Base-by-base conservation (phyloP, 805 yeast species). In the Suhomyces kilbournensis region DNA sequence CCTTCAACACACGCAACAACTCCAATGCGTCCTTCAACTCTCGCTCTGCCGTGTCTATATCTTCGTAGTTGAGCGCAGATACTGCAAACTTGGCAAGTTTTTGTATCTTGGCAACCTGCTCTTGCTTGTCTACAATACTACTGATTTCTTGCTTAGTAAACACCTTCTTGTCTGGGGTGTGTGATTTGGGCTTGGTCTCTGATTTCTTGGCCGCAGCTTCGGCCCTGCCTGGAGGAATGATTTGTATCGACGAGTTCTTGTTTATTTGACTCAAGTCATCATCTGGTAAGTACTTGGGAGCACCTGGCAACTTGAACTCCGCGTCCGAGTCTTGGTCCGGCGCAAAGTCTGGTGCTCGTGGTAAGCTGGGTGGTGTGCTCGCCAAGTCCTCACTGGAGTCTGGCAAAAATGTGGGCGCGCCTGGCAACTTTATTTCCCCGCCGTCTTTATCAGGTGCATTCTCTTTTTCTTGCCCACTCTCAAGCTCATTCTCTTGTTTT, bases 61-160 rank as follows among this genome's bases (percentile, higher is more conserved):
- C 96, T 55, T 88, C 93, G 64, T 86, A 88, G 62, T 86, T 86
- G 63, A 88, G 73, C 0, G 96, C 94, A 52, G 90, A 84, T 6
- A 86, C 82, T 1, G 91, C 93, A 64, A 84, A 88, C 63, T 82
- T 86, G 30, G 92, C 88, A 54, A 77, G 79, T 59, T 83, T 86
- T 61, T 87, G 93, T 1, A 85, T 82, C 58, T 78, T 74, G 8
- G 81, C 63, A 19, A 86, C 82, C 45, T 76, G 71, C 50, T 81
- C 88, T 20, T 84, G 79, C 14, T 75, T 72, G 52, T 79, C 77
- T 61, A 87, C 66, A 51, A 86, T 79, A 15, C 71, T 62, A n/a
- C 68, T 60, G 14, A 86, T 71, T 44, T 80, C 76, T 9, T 70
- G 75, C 53, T 69, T 67, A 22, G 56, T 56, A 6, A 49, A 28